Evolutionary conservation across 768 basidiomycete genomes (phyloP).

Genomic region (Serendipita sp.): DNA sequence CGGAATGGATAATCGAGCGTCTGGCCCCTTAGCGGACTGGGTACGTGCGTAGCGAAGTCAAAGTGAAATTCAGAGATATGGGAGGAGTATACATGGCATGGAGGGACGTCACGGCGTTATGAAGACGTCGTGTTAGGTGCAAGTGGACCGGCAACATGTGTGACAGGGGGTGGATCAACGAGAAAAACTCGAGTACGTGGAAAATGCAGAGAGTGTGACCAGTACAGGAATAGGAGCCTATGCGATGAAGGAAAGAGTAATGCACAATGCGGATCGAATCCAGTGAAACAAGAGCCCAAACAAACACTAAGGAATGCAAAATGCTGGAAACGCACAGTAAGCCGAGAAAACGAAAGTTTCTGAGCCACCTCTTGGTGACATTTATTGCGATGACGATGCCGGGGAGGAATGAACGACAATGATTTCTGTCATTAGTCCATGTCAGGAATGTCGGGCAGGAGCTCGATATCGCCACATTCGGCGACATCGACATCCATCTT

Average conservation of each 20-base stretch:
- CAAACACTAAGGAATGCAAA: not conserved
- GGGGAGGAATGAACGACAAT: not conserved
- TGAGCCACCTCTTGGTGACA: not conserved
- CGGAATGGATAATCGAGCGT: slow-evolving; percentile 62
- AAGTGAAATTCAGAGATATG: not conserved
- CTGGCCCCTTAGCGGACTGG: slow-evolving; percentile 35
- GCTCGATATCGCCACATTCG: slow-evolving; percentile 2
- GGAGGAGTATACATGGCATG: too few relatives aligned
- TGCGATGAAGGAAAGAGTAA: too few relatives aligned
- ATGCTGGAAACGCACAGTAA: not conserved
- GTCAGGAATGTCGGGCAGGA: slow-evolving; percentile 1
- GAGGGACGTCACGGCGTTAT: too few relatives aligned
- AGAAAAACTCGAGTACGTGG: too few relatives aligned
- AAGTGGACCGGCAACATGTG: too few relatives aligned
- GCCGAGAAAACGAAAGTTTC: not conserved
- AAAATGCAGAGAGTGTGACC: too few relatives aligned
- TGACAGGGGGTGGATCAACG: too few relatives aligned
- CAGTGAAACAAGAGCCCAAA: too few relatives aligned
- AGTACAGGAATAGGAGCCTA: too few relatives aligned
- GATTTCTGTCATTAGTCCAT: not conserved
- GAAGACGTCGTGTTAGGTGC: too few relatives aligned
- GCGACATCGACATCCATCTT: slow-evolving; percentile 1
- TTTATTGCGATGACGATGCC: not conserved
- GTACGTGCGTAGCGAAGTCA: not conserved
- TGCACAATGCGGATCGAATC: too few relatives aligned